phyloP scores from a whole-genome alignment of 2,329 filamentous ascomycete genomes.

The Aphanoascus verrucosus region DNA sequence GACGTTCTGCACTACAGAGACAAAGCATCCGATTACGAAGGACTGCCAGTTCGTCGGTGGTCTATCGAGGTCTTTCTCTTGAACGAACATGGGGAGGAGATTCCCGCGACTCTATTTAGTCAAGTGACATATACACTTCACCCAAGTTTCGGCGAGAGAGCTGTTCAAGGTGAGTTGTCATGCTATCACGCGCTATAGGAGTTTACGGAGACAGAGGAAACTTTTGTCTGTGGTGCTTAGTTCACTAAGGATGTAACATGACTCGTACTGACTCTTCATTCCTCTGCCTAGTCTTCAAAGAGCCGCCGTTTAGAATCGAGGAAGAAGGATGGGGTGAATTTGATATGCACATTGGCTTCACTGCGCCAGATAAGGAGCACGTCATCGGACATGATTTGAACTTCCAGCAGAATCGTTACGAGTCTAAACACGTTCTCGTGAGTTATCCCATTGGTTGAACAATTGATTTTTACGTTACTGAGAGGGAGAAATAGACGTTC shows the following conservation, averaged over 20 bases:
- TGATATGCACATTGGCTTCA: conserved; percentile 79
- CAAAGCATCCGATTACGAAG: conserved; percentile 69
- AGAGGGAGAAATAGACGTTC: conserved; percentile 49
- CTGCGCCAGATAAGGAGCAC: conserved; percentile 78
- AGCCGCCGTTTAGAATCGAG: conserved; percentile 74
- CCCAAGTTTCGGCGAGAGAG: conserved; percentile 75
- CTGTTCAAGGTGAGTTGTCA: conserved; percentile 61
- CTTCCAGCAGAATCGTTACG: conserved; percentile 72
- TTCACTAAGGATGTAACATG: not conserved
- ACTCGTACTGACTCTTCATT: not conserved
- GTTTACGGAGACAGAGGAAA: not conserved
- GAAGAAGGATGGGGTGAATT: conserved; percentile 99
- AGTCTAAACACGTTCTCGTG: conserved; percentile 65
- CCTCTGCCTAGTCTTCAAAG: conserved; percentile 54
- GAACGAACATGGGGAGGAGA: conserved; percentile 75
- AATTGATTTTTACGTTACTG: not conserved
- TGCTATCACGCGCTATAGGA: not conserved
- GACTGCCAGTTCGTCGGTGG: conserved; percentile 90
- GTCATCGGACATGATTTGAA: conserved; percentile 80
- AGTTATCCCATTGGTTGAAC: conserved; percentile 24
- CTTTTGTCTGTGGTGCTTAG: conserved; percentile 8
- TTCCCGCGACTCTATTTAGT: conserved; percentile 74
- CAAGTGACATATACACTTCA: conserved; percentile 90
- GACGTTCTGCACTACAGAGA: conserved; percentile 37
- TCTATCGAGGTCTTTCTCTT: conserved; percentile 74